Base-by-base conservation (phyloP, 2,329 filamentous ascomycete species). In the Myriosclerotinia duriaeana region DNA sequence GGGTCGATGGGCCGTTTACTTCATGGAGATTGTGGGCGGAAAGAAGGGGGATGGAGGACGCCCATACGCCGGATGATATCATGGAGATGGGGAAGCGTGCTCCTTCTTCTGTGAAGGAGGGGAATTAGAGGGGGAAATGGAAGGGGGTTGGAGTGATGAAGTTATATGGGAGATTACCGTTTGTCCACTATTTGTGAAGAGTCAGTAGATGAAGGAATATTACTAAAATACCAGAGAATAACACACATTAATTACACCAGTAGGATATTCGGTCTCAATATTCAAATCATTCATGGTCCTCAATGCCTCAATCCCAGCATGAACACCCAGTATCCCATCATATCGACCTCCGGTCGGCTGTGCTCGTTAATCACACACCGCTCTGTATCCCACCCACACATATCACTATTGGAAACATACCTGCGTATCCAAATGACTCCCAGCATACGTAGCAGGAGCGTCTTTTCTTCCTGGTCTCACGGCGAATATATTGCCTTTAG, bases 51-150 rank as follows among this genome's bases (percentile, higher is more conserved):
- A 91, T 88, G 0, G 80, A 80, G n/a, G 82, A 89, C 0, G 89
- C 86, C 90, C 91, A 94, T 17, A 93, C 91, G 1, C 89, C 90
- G 0, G 89, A 92, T 0, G 87, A 81, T 36, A 89, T 79, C 86
- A 92, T 93, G 40, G 86, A 89, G 64, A 87, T 87, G 0, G 91
- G 90, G 70, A 94, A 94, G 0, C 91, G 84, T 1, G 91, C 91
- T 3, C 91, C 91, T 78, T 95, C 92, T 79, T 95, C 91, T 93
- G 30, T 26, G 9, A 15, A 1, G 46, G 44, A 48, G 9, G 3
- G 20, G 6, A 17, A 17, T 66, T 66, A 63, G 50, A 22, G 15
- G 14, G 15, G 36, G 17, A 20, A 9, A 26, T 11, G n/a, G 30
- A 34, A 34, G 30, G 30, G 30, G 30, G 30, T 5, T 59, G 4